Base-by-base conservation (phyloP, 2,329 filamentous ascomycete genomes). In the Dothiorella sarmentorum region DNA sequence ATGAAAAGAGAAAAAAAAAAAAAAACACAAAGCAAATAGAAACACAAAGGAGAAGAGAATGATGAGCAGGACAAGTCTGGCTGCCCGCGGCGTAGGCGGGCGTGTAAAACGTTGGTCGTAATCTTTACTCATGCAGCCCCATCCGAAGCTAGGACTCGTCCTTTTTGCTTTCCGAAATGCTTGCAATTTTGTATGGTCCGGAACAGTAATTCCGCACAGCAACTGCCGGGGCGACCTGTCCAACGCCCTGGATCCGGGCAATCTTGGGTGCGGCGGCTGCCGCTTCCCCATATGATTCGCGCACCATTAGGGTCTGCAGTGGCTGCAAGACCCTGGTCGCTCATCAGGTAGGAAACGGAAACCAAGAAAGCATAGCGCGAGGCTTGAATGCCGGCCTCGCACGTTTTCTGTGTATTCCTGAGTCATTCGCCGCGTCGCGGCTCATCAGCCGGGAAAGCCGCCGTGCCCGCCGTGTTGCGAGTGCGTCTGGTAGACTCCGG, bases 371-470 rank as follows among this genome's bases (percentile, higher is more conserved):
- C n/a, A 40, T 53, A 53, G 35, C 40, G 49, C 49, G 20, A 53
- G 49, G 35, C 49, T 53, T 53, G 49, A 53, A 53, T 42, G 22
- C 49, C 49, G 49, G 29, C 49, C 49, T 53, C 35, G 22, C 49
- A 53, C 49, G 24, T 33, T 33, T 38, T 37, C 20, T 26, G 15
- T 29, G 49, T 53, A 53, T 40, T n/a, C 49, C 29, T 53, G 49
- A 53, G 33, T 53, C 49, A 29, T 38, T 33, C 49, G 35, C 37
- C 47, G 49, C 35, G 35, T 9, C 24, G 49, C 29, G 13, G 33
- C 24, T 53, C 33, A 22, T 59, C 47, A 59, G 57, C 57, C 57
- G 38, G 57, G 47, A 47, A 59, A 59, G 45, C 45, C 57, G 45
- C 57, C 47, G 38, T 53, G 55, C 18, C n/a, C 20, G 42, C 55